phyloP scores from a whole-genome alignment of 225 moss, liverwort and hornwort species.

The Antitrichia curtipendula region DNA sequence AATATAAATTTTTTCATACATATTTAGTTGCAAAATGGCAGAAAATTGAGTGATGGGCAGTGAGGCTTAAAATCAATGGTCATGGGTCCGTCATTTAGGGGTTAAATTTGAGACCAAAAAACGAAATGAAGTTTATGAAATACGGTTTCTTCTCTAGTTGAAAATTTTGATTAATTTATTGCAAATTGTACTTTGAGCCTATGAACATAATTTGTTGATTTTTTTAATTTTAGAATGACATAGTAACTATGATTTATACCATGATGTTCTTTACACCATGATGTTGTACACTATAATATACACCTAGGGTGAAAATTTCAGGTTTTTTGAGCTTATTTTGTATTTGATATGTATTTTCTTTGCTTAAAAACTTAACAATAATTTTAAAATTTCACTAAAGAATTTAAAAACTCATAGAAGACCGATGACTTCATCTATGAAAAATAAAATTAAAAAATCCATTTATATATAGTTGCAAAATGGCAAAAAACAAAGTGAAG shows the following conservation, averaged over 20 bases:
- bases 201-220: background rate
- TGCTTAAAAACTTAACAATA: background rate
- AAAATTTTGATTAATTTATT: background rate
- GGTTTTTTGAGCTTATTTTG: background rate
- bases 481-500: background rate
- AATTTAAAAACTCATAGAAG: background rate
- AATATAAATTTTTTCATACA: too few relatives aligned
- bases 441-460: rapidly evolving
- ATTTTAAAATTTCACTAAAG: background rate
- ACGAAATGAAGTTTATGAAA: background rate
- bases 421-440: rapidly evolving
- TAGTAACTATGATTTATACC: background rate
- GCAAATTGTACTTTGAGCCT: background rate
- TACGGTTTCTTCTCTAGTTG: background rate
- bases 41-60: too few relatives aligned
- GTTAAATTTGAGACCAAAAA: background rate
- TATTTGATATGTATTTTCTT: background rate
- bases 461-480: background rate
- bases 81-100: too few relatives aligned
- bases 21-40: too few relatives aligned
- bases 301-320: background rate
- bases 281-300: background rate
- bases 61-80: too few relatives aligned
- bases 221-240: background rate
- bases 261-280: background rate